Evolutionary conservation across 306 rosid genomes (phyloP).

Genomic region (Fragaria ananassa): DNA sequence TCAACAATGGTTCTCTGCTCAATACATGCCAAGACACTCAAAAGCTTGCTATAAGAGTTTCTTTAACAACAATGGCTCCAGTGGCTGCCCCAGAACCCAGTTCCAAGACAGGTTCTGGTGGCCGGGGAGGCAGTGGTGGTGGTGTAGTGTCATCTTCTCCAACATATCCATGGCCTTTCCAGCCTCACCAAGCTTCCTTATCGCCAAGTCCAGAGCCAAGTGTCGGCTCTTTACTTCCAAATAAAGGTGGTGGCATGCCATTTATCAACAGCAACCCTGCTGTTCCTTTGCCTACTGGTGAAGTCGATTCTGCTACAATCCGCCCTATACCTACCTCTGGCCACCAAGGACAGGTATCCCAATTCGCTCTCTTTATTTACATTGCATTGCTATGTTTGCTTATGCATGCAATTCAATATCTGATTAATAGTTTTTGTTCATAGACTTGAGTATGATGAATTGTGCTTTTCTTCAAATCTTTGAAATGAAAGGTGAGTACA

Average conservation of each 20-base stretch:
- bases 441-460: not conserved
- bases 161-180: slow-evolving; percentile 77
- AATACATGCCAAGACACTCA: slow-evolving; percentile 57
- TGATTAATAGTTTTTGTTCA: not conserved
- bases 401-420: not conserved
- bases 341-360: slow-evolving; percentile 50
- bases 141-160: slow-evolving; percentile 59
- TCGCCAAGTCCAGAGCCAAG: slow-evolving; percentile 47
- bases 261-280: slow-evolving; percentile 97
- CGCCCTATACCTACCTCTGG: slow-evolving; percentile 68
- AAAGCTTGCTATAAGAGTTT: slow-evolving; percentile 71
- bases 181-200: slow-evolving; percentile 49
- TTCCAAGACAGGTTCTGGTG: slow-evolving; percentile 34
- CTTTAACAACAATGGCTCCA: slow-evolving; percentile 35
- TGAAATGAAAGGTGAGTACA: not conserved
- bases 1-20: slow-evolving; percentile 55
- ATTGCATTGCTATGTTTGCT: not conserved
- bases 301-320: slow-evolving; percentile 93
- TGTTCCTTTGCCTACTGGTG: slow-evolving; percentile 93
- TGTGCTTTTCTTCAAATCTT: not conserved
- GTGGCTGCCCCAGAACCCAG: slow-evolving; percentile 48
- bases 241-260: slow-evolving; percentile 59
- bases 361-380: not conserved
- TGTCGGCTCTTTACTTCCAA: slow-evolving; percentile 48
- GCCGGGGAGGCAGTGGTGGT: slow-evolving; percentile 44